Conservation (phyloP, 352 stramenopile genomes). For the Pythium plurisporium region DNA sequence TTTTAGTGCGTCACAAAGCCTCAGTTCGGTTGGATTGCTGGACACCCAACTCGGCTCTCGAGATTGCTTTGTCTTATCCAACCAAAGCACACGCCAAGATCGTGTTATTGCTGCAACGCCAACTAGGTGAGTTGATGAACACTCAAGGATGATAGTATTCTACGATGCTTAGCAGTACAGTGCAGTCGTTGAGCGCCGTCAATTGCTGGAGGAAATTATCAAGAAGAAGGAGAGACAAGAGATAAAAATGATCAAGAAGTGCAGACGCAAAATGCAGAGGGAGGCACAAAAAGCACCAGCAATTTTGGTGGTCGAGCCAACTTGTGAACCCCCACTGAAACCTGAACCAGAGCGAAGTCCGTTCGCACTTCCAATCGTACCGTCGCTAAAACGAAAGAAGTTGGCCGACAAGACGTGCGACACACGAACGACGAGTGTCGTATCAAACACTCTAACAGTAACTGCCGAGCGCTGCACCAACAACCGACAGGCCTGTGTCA, state of each 20-base stretch:
- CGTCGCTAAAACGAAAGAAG: slow-evolving; percentile 13
- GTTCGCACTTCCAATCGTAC: slow-evolving; percentile 13
- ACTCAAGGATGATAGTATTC: background rate
- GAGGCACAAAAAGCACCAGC: background rate
- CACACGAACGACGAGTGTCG: background rate
- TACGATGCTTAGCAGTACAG: background rate
- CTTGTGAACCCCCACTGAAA: background rate
- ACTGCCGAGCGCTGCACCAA: background rate
- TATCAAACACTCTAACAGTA: background rate
- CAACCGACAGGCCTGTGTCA: background rate
- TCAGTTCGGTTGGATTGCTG: slow-evolving; percentile 45
- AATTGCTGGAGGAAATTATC: slow-evolving; percentile 28
- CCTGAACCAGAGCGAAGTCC: background rate
- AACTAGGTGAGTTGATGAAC: slow-evolving; percentile 20
- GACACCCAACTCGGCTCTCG: slow-evolving; percentile 40
- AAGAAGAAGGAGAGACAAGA: slow-evolving; percentile 33
- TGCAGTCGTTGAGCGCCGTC: slow-evolving; percentile 33
- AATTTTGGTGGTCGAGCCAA: background rate
- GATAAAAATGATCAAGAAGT: slow-evolving; percentile 28
- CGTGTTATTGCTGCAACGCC: slow-evolving; percentile 33
- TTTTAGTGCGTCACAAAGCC: slow-evolving; percentile 36
- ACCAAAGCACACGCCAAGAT: slow-evolving; percentile 36
- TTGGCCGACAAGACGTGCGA: too few species aligned
- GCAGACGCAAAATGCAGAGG: slow-evolving; percentile 9
- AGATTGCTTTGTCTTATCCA: slow-evolving; percentile 32